Percentiles rank a stretch among this genome's conserved stretches.
Conservation (phyloP, 345 rosid species). For the Populus simonii region DNA sequence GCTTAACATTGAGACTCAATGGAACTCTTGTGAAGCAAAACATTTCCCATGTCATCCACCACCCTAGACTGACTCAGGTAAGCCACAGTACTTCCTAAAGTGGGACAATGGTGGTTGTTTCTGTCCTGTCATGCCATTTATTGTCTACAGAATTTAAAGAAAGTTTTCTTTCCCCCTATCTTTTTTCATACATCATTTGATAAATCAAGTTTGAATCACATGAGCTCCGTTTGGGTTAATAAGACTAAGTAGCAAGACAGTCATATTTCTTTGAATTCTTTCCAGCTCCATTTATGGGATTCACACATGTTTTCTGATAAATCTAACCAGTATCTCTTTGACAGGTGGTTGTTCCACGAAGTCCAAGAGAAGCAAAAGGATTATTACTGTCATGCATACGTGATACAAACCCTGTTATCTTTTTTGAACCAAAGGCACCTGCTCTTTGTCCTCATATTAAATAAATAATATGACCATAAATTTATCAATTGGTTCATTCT, state of each 20-base stretch:
- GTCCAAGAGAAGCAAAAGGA: slow-evolving; percentile 88
- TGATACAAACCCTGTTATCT: slow-evolving; percentile 80
- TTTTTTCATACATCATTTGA: too few species aligned
- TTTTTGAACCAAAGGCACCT: slow-evolving; percentile 85
- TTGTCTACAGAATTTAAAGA: too few species aligned
- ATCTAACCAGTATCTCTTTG: not conserved
- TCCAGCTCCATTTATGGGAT: not conserved
- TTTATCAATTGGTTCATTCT: slow-evolving; percentile 6
- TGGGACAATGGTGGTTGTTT: not conserved
- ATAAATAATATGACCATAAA: slow-evolving; percentile 1
- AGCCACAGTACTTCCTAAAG: not conserved
- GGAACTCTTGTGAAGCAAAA: not conserved
- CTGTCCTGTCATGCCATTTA: not conserved
- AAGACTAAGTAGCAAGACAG: not conserved
- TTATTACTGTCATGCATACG: slow-evolving; percentile 70
- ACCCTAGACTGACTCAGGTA: not conserved
- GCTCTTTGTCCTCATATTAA: not conserved
- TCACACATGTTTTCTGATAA: not conserved
- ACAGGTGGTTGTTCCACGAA: slow-evolving; percentile 85
- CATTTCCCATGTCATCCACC: not conserved
- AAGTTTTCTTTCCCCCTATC: too few species aligned
- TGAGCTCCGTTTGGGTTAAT: not conserved
- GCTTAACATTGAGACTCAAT: not conserved
- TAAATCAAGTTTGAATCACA: not conserved
- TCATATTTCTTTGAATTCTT: not conserved